Base-by-base conservation (phyloP, 2,329 filamentous ascomycete species). In the Huntiella decipiens region DNA sequence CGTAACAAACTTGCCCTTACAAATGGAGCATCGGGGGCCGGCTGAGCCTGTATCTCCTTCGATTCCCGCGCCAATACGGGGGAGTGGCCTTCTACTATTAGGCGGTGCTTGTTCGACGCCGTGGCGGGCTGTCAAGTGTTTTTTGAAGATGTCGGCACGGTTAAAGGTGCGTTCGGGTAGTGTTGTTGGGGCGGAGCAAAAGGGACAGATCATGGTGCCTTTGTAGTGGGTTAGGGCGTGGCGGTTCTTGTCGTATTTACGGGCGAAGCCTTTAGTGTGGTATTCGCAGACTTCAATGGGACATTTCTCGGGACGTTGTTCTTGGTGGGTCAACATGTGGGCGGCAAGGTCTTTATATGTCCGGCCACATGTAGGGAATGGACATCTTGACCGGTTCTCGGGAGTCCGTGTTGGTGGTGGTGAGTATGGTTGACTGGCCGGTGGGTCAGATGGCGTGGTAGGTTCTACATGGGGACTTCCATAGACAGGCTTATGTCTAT, bases 211-310 rank as follows among this genome's bases (percentile, higher is more conserved):
- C 86, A 96, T 95, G 11, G 85, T 95, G 6, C 88, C 88, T 61
- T 94, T 93, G 68, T 96, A 98, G 58, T 96, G 91, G 2, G 88
- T 96, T 52, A 96, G 64, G 1, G 88, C 93, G 59, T 98, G 91
- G 10, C 91, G 70, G 61, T 96, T 96, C 69, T 95, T 95, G 65
- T 96, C 91, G 59, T 96, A 98, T 61, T 96, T 96, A 51, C 88
- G 73, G 3, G 88, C 88, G 57, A 96, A 96, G 0, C 88, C 88
- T 61, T 95, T 96, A 54, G 73, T 71, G 61, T 95, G 82, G 59
- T 95, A 96, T 56, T 95, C 86, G 66, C 88, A 96, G 2, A 79
- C 87, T 47, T 80, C 71, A 50, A 96, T 95, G 0, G 88, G 88
- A 60, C 91, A 98, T 60, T 96, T 96, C 58, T 96, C 88, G 0